A percentile compares a stretch with the other conserved stretches of the same genome.
Conservation (phyloP, 306 rosid genomes). For the Ammopiptanthus mongolicus region DNA sequence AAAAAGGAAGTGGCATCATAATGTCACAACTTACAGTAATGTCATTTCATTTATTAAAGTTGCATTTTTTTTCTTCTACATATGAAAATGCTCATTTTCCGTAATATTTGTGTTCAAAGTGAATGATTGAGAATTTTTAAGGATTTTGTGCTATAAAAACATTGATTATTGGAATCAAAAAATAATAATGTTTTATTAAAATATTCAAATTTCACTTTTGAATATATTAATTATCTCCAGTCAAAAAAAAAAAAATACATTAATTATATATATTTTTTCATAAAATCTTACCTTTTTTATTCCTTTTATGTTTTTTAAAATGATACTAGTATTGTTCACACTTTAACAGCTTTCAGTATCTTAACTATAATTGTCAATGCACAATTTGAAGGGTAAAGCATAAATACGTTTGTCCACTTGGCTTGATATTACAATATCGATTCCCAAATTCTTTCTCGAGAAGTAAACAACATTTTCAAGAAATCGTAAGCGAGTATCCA, state of each 20-base stretch:
- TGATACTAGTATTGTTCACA: not conserved
- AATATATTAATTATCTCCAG: too few species aligned
- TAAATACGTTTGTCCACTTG: conserved; percentile 20
- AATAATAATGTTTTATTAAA: too few species aligned
- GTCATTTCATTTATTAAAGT: conserved; percentile 19
- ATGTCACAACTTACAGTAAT: too few species aligned
- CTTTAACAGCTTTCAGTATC: not conserved
- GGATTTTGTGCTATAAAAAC: too few species aligned
- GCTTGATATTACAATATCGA: not conserved
- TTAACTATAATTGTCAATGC: not conserved
- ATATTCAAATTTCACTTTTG: too few species aligned
- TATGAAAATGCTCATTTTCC: not conserved
- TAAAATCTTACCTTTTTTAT: too few species aligned
- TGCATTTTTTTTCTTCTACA: not conserved
- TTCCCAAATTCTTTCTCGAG: not conserved
- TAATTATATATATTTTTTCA: too few species aligned
- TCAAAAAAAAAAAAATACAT: too few species aligned
- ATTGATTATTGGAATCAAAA: too few species aligned
- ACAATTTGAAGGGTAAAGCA: conserved; percentile 17
- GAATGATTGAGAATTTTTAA: not conserved
- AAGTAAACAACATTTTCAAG: not conserved
- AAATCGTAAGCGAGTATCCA: not conserved
- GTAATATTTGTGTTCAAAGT: not conserved
- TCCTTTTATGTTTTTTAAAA: not conserved
- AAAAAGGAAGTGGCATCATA: not conserved